Conservation (phyloP, 352 stramenopile species). For the Globisporangium emineosum region DNA sequence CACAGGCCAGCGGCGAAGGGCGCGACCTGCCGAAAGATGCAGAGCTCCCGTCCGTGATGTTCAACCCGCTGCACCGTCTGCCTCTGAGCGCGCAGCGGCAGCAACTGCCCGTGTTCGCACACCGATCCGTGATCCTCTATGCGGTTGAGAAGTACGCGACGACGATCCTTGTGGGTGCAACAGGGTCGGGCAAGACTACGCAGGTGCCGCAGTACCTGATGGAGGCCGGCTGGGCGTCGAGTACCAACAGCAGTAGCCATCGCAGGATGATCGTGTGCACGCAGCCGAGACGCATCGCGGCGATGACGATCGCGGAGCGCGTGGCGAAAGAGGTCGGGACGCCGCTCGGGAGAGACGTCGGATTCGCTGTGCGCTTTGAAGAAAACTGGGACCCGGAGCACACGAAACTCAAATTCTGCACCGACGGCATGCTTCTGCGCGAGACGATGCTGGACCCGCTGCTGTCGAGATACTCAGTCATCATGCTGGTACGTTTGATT, state of each 20-base stretch:
- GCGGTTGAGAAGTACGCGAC: slow-evolving; percentile 85
- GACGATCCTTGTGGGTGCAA: slow-evolving; percentile 92
- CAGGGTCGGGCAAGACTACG: slow-evolving; percentile 91
- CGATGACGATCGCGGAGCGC: slow-evolving; percentile 96
- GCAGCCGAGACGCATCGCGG: slow-evolving; percentile 95
- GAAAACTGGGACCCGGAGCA: slow-evolving; percentile 81
- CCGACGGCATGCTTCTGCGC: slow-evolving; percentile 97
- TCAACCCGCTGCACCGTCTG: slow-evolving; percentile 63
- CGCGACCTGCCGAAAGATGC: slow-evolving; percentile 29
- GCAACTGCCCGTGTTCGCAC: slow-evolving; percentile 84
- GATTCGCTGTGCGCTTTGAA: slow-evolving; percentile 99
- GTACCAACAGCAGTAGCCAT: slow-evolving; percentile 8
- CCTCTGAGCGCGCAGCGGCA: slow-evolving; percentile 54
- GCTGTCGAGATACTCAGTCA: slow-evolving; percentile 73
- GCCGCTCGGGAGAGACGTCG: slow-evolving; percentile 91
- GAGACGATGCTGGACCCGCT: slow-evolving; percentile 89
- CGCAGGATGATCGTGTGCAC: slow-evolving; percentile 80
- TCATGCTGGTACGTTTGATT: slow-evolving; percentile 57
- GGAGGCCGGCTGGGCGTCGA: slow-evolving; percentile 83
- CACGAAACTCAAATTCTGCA: slow-evolving; percentile 99
- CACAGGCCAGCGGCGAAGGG: slow-evolving; percentile 23
- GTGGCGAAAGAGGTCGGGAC: slow-evolving; percentile 97
- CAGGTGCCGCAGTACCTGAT: slow-evolving; percentile 91
- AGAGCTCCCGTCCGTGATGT: slow-evolving; percentile 45
- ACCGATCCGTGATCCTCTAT: slow-evolving; percentile 89